Evolutionary conservation across 2,329 filamentous ascomycete genomes (phyloP).

Genomic region (Thelonectria rubi): DNA sequence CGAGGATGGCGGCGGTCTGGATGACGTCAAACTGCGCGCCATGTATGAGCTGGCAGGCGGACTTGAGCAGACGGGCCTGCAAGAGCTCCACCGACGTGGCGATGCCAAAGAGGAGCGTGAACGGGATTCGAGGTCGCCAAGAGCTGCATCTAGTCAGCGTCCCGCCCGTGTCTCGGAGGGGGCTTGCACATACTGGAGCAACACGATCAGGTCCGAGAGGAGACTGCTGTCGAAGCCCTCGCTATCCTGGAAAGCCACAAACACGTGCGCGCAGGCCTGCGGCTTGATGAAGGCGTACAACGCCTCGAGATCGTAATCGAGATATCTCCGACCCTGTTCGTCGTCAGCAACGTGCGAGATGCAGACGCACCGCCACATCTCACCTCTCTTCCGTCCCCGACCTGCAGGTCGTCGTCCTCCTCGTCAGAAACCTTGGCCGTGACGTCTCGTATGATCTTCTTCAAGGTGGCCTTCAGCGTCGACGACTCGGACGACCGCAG

Average conservation of each 20-base stretch:
- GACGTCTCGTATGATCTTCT: slow-evolving; percentile 75
- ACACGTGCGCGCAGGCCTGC: slow-evolving; percentile 65
- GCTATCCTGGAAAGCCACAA: slow-evolving; percentile 81
- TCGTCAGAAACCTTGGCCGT: slow-evolving; percentile 60
- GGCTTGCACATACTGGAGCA: slow-evolving; percentile 66
- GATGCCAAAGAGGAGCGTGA: slow-evolving; percentile 80
- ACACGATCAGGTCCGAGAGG: slow-evolving; percentile 74
- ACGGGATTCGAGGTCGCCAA: slow-evolving; percentile 80
- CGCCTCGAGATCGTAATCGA: slow-evolving; percentile 82
- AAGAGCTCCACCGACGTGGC: slow-evolving; percentile 85
- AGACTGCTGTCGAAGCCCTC: slow-evolving; percentile 80
- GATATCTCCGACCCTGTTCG: slow-evolving; percentile 67
- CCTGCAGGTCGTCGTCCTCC: slow-evolving; percentile 65
- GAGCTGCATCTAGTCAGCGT: slow-evolving; percentile 51
- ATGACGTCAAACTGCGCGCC: slow-evolving; percentile 82
- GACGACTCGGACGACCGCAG: slow-evolving; percentile 76
- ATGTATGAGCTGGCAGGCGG: slow-evolving; percentile 71
- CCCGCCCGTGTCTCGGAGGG: not conserved
- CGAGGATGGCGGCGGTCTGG: slow-evolving; percentile 75
- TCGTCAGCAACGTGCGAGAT: slow-evolving; percentile 24
- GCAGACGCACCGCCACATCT: slow-evolving; percentile 20
- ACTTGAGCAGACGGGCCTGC: slow-evolving; percentile 76
- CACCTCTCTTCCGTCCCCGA: slow-evolving; percentile 59
- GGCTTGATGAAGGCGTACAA: slow-evolving; percentile 68
- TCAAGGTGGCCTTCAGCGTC: slow-evolving; percentile 77